Evolutionary conservation across 345 rosid genomes (phyloP).

Genomic region (Bretschneidera sinensis): DNA sequence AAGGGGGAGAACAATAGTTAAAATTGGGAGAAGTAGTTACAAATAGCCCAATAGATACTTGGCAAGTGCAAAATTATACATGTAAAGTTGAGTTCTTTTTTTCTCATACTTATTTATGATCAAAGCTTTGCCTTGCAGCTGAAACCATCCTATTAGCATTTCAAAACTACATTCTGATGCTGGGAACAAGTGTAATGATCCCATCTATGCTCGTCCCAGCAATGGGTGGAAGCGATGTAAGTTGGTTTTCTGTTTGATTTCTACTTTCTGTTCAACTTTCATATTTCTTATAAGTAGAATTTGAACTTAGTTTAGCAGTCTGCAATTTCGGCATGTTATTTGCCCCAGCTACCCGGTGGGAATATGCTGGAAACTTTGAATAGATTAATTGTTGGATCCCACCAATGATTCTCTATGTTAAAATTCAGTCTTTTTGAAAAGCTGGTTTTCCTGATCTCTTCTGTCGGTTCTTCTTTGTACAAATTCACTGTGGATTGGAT

Average conservation of each 20-base stretch:
- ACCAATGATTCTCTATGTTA: not conserved
- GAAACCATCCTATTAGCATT: constrained; percentile 77
- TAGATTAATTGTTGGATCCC: no score
- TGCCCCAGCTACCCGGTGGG: not conserved
- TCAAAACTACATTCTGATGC: constrained; percentile 89
- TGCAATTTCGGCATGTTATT: not conserved
- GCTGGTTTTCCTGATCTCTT: not conserved
- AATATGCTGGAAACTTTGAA: no score
- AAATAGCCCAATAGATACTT: no score
- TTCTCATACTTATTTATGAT: constrained; percentile 8
- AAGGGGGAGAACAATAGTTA: no score
- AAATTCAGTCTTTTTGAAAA: no score
- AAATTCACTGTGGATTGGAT: no score
- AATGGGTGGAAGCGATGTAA: constrained; percentile 88
- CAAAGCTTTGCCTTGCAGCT: constrained; percentile 43
- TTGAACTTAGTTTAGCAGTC: not conserved
- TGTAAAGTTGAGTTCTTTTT: constrained; percentile 1
- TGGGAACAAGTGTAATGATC: constrained; percentile 87
- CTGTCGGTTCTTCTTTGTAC: not conserved
- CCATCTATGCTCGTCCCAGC: constrained; percentile 73
- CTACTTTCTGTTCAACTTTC: not conserved
- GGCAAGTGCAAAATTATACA: not conserved
- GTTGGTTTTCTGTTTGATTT: constrained; percentile 14
- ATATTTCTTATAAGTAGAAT: not conserved
- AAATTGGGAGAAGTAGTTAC: no score